Base-by-base conservation (phyloP, 352 stramenopile genomes). In the Pythium angustatum region DNA sequence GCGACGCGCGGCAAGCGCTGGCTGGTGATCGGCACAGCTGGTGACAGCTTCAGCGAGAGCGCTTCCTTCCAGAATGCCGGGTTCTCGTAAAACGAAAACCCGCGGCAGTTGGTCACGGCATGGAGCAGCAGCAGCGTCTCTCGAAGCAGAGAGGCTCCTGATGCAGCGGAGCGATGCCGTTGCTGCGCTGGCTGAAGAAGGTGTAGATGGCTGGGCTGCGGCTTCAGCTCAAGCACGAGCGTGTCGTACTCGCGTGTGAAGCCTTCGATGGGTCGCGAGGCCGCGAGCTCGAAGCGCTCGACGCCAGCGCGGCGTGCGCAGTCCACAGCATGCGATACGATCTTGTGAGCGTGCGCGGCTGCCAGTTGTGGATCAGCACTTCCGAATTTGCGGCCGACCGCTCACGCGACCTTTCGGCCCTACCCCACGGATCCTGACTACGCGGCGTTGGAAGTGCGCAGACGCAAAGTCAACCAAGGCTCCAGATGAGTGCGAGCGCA, bases 381-480 rank as follows among this genome's bases (percentile, higher is more conserved):
- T 56, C 26, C 49, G n/a, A 56, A 56, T 56, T 56, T 56, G 49
- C 49, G 49, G 49, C 26, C 49, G 31, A 56, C 49, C 49, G 49
- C 49, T 30, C 49, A 56, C n/a, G 49, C 49, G 49, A 56, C 49
- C 28, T 5, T 52, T 6, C n/a, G 27, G n/a, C 45, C 22, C 27
- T 7, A 7, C 14, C 7, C n/a, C 27, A n/a, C 28, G 21, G 45
- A 26, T 52, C 21, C 22, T 31, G 11, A 26, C 22, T 22, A 21
- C 1, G 45, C 22, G 45, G 22, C 45, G 15, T 26, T 26, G 41
- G 41, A 48, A 48, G 41, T 48, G 26, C 15, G 41, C 19, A 27
- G 5, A 48, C 22, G 17, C 17, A 9, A n/a, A 15, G 41, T 15
- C 19, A 15, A 15, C n/a, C 7, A 11, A 5, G 5, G 41, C 22